Evolutionary conservation across 140 eudicot genomes (phyloP), one percentile per base, ranked within the genome.

Genomic region (Senecio squalidus): DNA sequence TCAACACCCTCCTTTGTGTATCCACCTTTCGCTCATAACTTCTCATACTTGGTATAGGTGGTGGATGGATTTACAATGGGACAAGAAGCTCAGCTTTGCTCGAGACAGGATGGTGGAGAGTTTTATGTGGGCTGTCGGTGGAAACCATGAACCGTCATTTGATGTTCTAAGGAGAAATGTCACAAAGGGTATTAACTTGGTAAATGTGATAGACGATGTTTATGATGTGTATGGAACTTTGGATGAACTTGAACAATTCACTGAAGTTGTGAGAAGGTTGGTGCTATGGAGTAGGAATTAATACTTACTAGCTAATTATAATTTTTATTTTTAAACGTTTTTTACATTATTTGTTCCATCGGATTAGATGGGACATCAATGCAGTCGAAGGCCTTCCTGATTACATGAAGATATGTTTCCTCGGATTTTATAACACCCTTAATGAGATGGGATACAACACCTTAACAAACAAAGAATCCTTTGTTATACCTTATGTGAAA

Each of bases 161-260:
- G 39, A 30, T 15, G 45, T 22, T 26, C 15, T 47, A 34, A 58
- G 79, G 58, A 62, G 46, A 50, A n/a, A 44, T 40, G 8, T 70
- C 31, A 28, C 84, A 4, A 82, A 71, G 53, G 34, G 18, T 26
- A 53, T 61, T 20, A 11, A 56, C 8, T 3, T 82, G 6, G 48
- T 74, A 13, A 61, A 73, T 0, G 51, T 78, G 18, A 58, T 82
- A 15, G 89, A 82, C 22, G 82, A 78, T 59, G 34, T 67, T 4
- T 82, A 77, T 24, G 84, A 82, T 18, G 53, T 78, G 21, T 74
- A 77, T 62, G 82, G 79, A 20, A 69, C 84, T 0, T 27, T 82
- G 54, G 84, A 82, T 22, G 82, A 82, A 74, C 64, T 74, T 3
- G 69, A 66, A 47, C 71, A 40, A 11, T 81, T 81, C 64, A 77